Evolutionary conservation across 1,139 yeast species (phyloP).

Genomic region (Blastobotrys persicus): DNA sequence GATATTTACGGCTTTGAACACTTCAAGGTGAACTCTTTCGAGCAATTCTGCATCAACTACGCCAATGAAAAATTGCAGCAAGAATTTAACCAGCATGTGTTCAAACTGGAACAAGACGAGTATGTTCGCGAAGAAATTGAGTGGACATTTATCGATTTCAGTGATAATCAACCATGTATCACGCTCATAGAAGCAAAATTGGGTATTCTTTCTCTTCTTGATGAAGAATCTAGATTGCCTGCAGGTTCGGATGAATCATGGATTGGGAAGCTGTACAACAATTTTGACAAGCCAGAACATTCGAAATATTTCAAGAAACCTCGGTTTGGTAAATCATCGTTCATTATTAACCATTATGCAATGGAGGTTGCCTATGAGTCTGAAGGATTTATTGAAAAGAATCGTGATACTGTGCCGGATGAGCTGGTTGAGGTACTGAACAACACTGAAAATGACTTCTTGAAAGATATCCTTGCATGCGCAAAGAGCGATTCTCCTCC

Average conservation of each 20-base stretch:
- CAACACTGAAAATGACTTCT: slow-evolving; percentile 61
- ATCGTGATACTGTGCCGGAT: slow-evolving; percentile 95
- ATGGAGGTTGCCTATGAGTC: slow-evolving; percentile 89
- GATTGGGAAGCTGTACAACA: slow-evolving; percentile 86
- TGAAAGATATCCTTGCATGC: slow-evolving; percentile 60
- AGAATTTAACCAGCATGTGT: slow-evolving; percentile 96
- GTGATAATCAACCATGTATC: slow-evolving; percentile 97
- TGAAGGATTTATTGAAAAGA: slow-evolving; percentile 95
- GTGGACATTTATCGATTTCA: slow-evolving; percentile 95
- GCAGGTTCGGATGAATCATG: slow-evolving; percentile 92
- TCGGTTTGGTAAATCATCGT: slow-evolving; percentile 88
- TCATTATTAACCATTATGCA: slow-evolving; percentile 91
- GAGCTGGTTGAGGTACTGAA: slow-evolving; percentile 86
- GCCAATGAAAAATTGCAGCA: slow-evolving; percentile 98
- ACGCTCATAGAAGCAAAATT: slow-evolving; percentile 84
- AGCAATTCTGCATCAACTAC: slow-evolving; percentile 95
- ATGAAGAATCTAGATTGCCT: slow-evolving; percentile 94
- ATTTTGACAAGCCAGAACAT: slow-evolving; percentile 76
- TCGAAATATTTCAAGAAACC: slow-evolving; percentile 86
- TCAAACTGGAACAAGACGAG: slow-evolving; percentile 95
- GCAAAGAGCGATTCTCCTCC: slow-evolving; percentile 60
- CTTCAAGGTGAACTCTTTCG: slow-evolving; percentile 89
- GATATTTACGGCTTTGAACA: slow-evolving; percentile 98
- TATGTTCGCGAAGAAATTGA: slow-evolving; percentile 88
- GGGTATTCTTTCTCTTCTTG: slow-evolving; percentile 84